A percentile compares a stretch with the other conserved stretches of the same genome.
Evolutionary conservation across 2,329 filamentous ascomycete species (phyloP).

Genomic region (Arthrobotrys musiformis): DNA sequence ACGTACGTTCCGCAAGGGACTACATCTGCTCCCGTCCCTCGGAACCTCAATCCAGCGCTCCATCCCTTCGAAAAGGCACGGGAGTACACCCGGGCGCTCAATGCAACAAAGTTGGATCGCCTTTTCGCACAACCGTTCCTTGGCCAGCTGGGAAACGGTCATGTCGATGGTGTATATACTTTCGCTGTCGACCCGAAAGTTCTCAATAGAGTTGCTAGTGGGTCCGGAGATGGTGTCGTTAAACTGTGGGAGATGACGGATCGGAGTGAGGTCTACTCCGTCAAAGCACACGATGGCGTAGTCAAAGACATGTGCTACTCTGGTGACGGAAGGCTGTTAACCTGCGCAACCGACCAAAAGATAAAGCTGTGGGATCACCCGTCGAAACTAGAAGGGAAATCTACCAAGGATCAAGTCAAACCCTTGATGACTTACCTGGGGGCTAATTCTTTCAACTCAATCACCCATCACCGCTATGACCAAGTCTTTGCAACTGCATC

Average conservation of each 20-base stretch:
- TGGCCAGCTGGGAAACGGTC: conserved; percentile 84
- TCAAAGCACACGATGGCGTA: conserved; percentile 88
- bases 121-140: conserved; percentile 90
- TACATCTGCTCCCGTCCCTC: conserved; percentile 72
- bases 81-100: conserved; percentile 81
- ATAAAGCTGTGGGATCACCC: conserved; percentile 85
- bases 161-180: conserved; percentile 89
- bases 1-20: conserved; percentile 75
- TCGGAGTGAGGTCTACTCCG: conserved; percentile 78
- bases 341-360: conserved; percentile 84
- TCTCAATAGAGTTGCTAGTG: conserved; percentile 79
- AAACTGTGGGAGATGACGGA: conserved; percentile 89
- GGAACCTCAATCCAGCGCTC: conserved; percentile 82
- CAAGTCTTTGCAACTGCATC: conserved; percentile 81
- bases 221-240: conserved; percentile 89
- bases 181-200: conserved; percentile 82
- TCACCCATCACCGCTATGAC: conserved; percentile 82
- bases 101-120: conserved; percentile 90
- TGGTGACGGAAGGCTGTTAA: conserved; percentile 81
- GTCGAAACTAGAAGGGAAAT: conserved; percentile 31
- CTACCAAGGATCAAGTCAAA: conserved; percentile 61
- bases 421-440: conserved; percentile 88
- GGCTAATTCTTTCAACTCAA: conserved; percentile 79
- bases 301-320: conserved; percentile 92
- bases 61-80: conserved; percentile 91